phyloP scores from a whole-genome alignment of 345 rosid species.

The Salix purpurea region DNA sequence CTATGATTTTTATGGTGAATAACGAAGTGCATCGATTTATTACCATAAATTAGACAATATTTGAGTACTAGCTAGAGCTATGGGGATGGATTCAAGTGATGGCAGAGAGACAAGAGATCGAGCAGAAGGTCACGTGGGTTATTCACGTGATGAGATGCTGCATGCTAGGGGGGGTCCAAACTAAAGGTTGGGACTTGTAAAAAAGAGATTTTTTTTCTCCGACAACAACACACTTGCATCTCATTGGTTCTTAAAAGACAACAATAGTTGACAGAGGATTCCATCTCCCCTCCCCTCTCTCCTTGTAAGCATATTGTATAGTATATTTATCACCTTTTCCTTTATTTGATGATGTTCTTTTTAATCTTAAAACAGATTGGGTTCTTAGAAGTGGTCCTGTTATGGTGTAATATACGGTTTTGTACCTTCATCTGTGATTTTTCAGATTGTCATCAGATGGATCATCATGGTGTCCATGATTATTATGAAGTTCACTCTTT shows the following conservation, averaged over 20 bases:
- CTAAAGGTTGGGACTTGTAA: slow-evolving; percentile 17
- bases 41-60: slow-evolving; percentile 1
- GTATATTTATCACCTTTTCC: background rate
- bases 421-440: background rate
- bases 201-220: background rate
- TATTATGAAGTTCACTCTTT: background rate
- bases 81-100: background rate
- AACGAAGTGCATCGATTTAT: background rate
- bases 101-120: slow-evolving; percentile 9
- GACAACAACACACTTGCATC: slow-evolving; percentile 13
- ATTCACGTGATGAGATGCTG: slow-evolving; percentile 65
- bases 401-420: background rate
- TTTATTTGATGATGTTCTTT: background rate
- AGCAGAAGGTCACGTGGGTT: slow-evolving; percentile 50
- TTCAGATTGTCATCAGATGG: background rate
- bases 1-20: slow-evolving; percentile 8
- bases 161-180: slow-evolving; percentile 31
- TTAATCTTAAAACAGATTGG: background rate
- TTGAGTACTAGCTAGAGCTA: background rate
- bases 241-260: slow-evolving; percentile 30
- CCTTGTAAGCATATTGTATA: background rate
- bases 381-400: background rate
- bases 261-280: slow-evolving; percentile 24
- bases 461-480: background rate
- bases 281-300: background rate